phyloP scores from a whole-genome alignment of 2,329 filamentous ascomycete species.

The Trichoderma polysporum region DNA sequence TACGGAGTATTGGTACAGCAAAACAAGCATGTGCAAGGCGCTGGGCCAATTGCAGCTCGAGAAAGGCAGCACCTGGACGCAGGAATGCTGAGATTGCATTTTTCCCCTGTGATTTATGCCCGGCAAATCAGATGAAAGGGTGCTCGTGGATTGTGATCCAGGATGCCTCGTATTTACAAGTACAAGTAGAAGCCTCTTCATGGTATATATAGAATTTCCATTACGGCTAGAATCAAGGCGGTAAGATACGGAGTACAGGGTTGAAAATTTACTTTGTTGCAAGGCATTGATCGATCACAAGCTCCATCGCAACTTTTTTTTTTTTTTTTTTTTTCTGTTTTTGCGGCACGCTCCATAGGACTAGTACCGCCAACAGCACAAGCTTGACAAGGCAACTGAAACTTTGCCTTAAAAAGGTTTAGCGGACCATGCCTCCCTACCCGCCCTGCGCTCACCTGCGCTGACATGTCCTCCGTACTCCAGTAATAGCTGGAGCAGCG shows the following conservation, averaged over 20 bases:
- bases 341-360: too few relatives aligned
- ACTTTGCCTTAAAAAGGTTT: conserved; percentile 5
- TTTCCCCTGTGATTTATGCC: conserved; percentile 1
- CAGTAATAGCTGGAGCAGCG: conserved; percentile 1
- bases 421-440: neutral
- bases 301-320: neutral
- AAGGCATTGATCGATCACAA: neutral
- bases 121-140: neutral
- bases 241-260: neutral
- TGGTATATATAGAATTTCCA: too few relatives aligned
- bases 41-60: conserved; percentile 4
- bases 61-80: neutral
- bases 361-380: too few relatives aligned
- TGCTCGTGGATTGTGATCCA: neutral
- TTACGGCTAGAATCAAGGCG: too few relatives aligned
- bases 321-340: neutral
- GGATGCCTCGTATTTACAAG: neutral
- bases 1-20: neutral
- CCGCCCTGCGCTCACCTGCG: neutral
- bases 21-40: conserved; percentile 12
- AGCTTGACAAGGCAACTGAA: neutral
- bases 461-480: conserved; percentile 14
- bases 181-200: neutral
- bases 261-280: neutral
- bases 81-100: conserved; percentile 12